These are phyloP conservation scores for Gastrodia elata DNA, from an alignment of 106 monocot species.

Conservation along the genomic window DNA sequence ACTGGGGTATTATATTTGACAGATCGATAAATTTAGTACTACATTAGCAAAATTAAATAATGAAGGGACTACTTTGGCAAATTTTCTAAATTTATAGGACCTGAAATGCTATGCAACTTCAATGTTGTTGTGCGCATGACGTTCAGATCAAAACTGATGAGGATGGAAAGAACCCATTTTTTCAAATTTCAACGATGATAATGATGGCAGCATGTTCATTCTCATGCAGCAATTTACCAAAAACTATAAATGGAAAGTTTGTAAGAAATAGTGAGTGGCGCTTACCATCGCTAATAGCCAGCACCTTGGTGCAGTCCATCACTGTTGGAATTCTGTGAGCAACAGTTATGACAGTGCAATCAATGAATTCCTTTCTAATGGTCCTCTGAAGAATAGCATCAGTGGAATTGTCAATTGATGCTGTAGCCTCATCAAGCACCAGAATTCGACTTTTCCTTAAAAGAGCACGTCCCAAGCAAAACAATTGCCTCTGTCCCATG, in stretches of 20 bases:
- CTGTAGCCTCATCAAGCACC: constrained; percentile 94
- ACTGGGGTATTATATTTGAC: too few relatives aligned
- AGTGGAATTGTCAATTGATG: constrained; percentile 91
- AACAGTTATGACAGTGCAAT: constrained; percentile 54
- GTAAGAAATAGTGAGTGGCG: neutral
- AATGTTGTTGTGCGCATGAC: too few relatives aligned
- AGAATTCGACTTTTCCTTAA: constrained; percentile 68
- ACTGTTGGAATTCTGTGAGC: constrained; percentile 74
- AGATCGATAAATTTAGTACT: too few relatives aligned
- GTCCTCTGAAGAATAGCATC: constrained; percentile 60
- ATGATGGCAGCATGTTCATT: neutral
- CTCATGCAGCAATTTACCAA: neutral
- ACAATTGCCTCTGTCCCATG: constrained; percentile 86
- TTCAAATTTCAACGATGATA: too few relatives aligned
- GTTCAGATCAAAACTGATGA: too few relatives aligned
- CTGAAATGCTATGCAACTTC: too few relatives aligned
- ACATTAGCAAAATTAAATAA: too few relatives aligned
- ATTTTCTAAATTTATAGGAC: too few relatives aligned
- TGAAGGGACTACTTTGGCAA: too few relatives aligned
- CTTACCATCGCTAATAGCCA: constrained; percentile 59
- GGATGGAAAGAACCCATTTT: too few relatives aligned
- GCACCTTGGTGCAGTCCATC: constrained; percentile 62
- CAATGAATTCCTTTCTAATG: constrained; percentile 52
- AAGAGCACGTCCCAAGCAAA: constrained; percentile 81
- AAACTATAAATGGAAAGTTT: neutral